These are phyloP conservation scores for Corrigiola litoralis DNA, from an alignment of 179 eudicot species.

Conservation along the genomic window DNA sequence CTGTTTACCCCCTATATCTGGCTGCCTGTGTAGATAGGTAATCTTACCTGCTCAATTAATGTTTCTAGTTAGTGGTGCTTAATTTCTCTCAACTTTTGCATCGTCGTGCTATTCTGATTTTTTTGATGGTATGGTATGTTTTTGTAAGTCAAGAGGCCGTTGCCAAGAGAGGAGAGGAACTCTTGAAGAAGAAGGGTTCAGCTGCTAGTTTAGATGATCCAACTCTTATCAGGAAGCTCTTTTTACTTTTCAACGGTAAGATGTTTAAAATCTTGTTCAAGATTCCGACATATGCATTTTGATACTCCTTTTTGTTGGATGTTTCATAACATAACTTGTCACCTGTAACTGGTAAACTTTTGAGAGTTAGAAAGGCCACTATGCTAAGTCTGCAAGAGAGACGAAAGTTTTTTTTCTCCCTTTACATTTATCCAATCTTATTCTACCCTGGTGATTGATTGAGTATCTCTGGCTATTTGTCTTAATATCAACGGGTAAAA, in stretches of 20 bases:
- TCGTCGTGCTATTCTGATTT: conserved; percentile 9
- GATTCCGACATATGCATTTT: not conserved
- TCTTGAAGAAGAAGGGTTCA: conserved; percentile 79
- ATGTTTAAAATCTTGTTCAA: not conserved
- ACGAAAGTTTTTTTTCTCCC: too few relatives aligned
- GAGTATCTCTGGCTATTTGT: too few relatives aligned
- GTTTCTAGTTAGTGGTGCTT: conserved; percentile 6
- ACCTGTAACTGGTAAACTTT: too few relatives aligned
- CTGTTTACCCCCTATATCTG: conserved; percentile 66
- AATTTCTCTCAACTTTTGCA: not conserved
- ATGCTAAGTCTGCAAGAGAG: not conserved
- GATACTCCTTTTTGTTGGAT: not conserved
- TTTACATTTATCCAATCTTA: too few relatives aligned
- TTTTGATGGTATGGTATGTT: conserved; percentile 24
- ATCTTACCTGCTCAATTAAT: conserved; percentile 15
- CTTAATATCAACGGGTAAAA: too few relatives aligned
- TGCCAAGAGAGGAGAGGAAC: conserved; percentile 81
- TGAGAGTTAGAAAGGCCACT: not conserved
- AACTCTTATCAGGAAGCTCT: conserved; percentile 59
- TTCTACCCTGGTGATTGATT: too few relatives aligned
- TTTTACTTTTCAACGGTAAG: conserved; percentile 81
- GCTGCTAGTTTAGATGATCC: conserved; percentile 72
- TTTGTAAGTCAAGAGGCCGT: conserved; percentile 81
- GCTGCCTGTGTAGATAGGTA: conserved; percentile 84
- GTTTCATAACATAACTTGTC: too few relatives aligned